These are phyloP conservation scores for Stagonosporopsis chrysanthemi DNA, from an alignment of 2,329 filamentous ascomycete species.

Conservation along the genomic window DNA sequence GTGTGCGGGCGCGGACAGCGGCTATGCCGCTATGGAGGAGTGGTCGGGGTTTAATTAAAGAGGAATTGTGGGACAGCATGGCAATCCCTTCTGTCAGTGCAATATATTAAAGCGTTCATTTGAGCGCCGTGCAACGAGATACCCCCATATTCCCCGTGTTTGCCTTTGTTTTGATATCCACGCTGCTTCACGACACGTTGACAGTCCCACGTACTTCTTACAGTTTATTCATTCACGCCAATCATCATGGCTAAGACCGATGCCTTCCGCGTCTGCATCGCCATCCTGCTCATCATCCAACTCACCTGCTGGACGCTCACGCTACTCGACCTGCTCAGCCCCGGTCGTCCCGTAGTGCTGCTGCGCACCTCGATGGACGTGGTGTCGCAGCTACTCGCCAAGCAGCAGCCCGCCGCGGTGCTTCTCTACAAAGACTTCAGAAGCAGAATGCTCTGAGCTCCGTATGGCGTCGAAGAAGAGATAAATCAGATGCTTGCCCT, in stretches of 20 bases:
- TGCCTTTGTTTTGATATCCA: constrained; percentile 1
- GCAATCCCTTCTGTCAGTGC: constrained; percentile 4
- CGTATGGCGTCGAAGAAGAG: background rate
- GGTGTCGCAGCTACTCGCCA: constrained; percentile 26
- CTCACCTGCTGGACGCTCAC: constrained; percentile 42
- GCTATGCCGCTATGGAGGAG: constrained; percentile 6
- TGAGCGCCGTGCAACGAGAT: background rate
- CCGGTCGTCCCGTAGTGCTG: constrained; percentile 36
- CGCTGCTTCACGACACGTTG: background rate
- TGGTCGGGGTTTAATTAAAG: constrained; percentile 3
- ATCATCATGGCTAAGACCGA: constrained; percentile 37
- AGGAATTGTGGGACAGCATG: constrained; percentile 7
- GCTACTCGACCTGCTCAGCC: constrained; percentile 41
- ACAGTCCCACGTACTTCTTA: background rate
- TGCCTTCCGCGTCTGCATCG: constrained; percentile 40
- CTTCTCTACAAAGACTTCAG: constrained; percentile 31
- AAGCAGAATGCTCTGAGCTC: constrained; percentile 14
- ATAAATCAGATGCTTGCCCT: background rate
- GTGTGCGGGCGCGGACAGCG: constrained; percentile 9
- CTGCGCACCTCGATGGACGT: constrained; percentile 31
- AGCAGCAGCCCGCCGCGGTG: constrained; percentile 27
- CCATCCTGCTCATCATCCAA: constrained; percentile 42
- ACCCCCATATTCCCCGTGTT: constrained; percentile 14
- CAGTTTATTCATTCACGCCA: background rate
- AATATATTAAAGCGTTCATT: constrained; percentile 13